Evolutionary conservation across 208 protist species (phyloP), one percentile per base, ranked within the genome.

Genomic region (Vickermania ingenoplastis): DNA sequence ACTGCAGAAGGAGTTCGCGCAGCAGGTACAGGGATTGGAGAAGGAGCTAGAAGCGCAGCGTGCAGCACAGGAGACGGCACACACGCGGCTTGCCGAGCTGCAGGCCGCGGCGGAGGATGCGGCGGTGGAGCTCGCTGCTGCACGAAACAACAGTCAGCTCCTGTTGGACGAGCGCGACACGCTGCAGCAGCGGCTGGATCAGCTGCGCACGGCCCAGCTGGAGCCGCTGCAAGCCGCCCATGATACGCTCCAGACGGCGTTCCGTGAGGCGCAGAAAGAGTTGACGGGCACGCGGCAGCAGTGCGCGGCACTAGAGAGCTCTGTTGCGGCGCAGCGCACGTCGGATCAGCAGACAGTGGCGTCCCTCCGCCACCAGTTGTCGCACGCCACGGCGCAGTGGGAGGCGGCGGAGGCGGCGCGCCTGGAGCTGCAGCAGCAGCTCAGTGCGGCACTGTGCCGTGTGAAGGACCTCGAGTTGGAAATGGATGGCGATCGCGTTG

Each of bases 361-460:
- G 41, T 27, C 73, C 49, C 59, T 69, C 14, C 36, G 36, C 23
- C 61, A 59, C 27, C 55, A 86, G 31, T 30, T 29, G 30, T 49
- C 71, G 11, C 67, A 81, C 41, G 53, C 70, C 49, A 25, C 56
- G 50, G 31, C 63, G 36, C 74, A 88, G 31, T 83, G 73, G 73
- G 61, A 58, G 29, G 53, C 67, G 17, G 24, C 70, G 14, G 84
- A 85, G 58, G 69, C 71, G 59, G 72, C 61, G 3, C 72, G 75
- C 13, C 66, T 53, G 21, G 59, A 48, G n/a, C 41, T 87, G 48
- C 79, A 86, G 36, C 81, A 89, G 41, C 79, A 86, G 53, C 41
- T 86, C 2, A 76, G 75, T 41, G 49, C 28, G 25, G 55, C 83
- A 55, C 76, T 77, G 29, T 41, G 71, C 25, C 77, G 75, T 29